Percentiles rank a stretch among this genome's conserved stretches.
These are phyloP conservation scores for Amanita pseudoporphyria DNA, from an alignment of 768 basidiomycete genomes.

Conservation along the genomic window DNA sequence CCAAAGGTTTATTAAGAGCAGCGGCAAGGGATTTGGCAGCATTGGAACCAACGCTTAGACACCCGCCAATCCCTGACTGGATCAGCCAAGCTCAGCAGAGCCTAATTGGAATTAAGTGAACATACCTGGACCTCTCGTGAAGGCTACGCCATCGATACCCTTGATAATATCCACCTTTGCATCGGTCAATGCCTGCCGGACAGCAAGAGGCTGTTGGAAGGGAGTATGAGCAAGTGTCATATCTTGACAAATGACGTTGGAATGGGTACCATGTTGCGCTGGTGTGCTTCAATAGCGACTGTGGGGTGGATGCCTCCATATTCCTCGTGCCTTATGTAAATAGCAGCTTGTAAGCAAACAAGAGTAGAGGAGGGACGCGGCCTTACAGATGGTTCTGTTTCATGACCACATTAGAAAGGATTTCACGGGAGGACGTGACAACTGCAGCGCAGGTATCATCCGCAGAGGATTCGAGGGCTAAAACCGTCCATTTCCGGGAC, in stretches of 20 bases:
- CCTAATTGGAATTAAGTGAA: slow-evolving; percentile 4
- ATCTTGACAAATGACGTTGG: background rate
- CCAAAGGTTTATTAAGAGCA: slow-evolving; percentile 63
- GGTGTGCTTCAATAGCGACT: slow-evolving; percentile 72
- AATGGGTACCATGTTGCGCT: slow-evolving; percentile 59
- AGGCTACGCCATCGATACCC: slow-evolving; percentile 82
- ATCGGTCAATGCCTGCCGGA: slow-evolving; percentile 55
- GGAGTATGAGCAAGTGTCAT: background rate
- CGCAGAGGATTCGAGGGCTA: slow-evolving; percentile 80
- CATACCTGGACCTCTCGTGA: slow-evolving; percentile 79
- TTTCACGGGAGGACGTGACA: slow-evolving; percentile 55
- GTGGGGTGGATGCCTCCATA: slow-evolving; percentile 73
- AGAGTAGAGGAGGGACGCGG: background rate
- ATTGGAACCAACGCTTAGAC: slow-evolving; percentile 69
- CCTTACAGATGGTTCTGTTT: slow-evolving; percentile 62
- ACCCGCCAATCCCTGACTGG: slow-evolving; percentile 61
- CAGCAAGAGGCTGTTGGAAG: slow-evolving; percentile 57
- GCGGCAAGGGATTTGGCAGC: slow-evolving; percentile 84
- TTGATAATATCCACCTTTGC: slow-evolving; percentile 43
- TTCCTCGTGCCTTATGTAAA: slow-evolving; percentile 41
- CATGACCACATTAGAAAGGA: slow-evolving; percentile 81
- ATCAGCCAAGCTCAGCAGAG: slow-evolving; percentile 1
- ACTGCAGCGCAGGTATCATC: slow-evolving; percentile 93
- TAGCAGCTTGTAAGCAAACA: too few species aligned
- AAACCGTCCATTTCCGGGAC: slow-evolving; percentile 43